phyloP scores from a whole-genome alignment of 805 yeast species.

The Cyberlindnera bimundalis region DNA sequence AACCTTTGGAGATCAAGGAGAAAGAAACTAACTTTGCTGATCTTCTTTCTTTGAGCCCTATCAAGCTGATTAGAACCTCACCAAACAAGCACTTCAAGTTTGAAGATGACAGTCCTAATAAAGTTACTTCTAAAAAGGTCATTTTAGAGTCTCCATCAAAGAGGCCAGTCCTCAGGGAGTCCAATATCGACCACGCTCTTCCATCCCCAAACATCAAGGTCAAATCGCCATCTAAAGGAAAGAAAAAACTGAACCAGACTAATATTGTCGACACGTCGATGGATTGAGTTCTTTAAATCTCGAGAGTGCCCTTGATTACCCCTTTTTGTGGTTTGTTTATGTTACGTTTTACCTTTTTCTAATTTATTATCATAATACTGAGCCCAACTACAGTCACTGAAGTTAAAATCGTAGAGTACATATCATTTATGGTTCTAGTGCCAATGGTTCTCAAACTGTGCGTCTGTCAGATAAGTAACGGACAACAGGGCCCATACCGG shows the following conservation, averaged over 20 bases:
- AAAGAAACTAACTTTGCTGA: constrained; percentile 9
- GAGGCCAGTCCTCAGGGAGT: constrained; percentile 10
- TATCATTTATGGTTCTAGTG: background rate
- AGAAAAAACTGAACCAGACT: constrained; percentile 16
- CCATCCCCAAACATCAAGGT: constrained; percentile 13
- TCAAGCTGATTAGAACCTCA: constrained; percentile 13
- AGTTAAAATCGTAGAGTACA: constrained; percentile 4
- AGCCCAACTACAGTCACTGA: background rate
- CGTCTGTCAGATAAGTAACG: constrained; percentile 85
- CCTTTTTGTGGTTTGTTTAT: too few species aligned
- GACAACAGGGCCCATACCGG: constrained; percentile 88
- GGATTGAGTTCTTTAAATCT: too few species aligned
- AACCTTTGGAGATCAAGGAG: constrained; percentile 5
- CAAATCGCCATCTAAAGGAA: constrained; percentile 17
- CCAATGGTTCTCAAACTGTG: constrained; percentile 43
- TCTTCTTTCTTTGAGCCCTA: constrained; percentile 18
- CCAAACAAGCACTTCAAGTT: constrained; percentile 23
- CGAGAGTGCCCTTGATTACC: too few species aligned
- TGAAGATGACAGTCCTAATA: constrained; percentile 12
- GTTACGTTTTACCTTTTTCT: too few species aligned
- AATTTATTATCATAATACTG: too few species aligned
- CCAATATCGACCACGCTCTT: constrained; percentile 14
- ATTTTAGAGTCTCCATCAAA: constrained; percentile 16
- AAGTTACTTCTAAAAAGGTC: constrained; percentile 6
- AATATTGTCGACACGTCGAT: constrained; percentile 11